Base-by-base conservation (phyloP, 257 asterid genomes). In the Anisodus tanguticus region DNA sequence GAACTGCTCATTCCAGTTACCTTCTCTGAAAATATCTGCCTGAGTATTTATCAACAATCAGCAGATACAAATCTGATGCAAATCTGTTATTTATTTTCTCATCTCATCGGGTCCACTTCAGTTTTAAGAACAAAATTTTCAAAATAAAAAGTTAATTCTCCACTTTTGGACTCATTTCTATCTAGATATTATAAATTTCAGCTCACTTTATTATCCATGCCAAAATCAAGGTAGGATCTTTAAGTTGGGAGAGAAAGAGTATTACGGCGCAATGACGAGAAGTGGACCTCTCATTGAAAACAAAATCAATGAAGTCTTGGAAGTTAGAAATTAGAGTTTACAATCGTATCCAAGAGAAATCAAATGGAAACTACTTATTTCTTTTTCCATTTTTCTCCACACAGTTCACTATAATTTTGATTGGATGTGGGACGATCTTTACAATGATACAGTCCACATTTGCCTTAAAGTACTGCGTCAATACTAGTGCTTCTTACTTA, bases 211-310 rank as follows among this genome's bases (percentile, higher is more conserved):
- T 35, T 3, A 13, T 17, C 47, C 74, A 66, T 66, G 74, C 74
- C 74, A 66, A 66, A 64, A 35, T 66, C 74, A 66, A 66, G 72
- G 19, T 66, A 12, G 3, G 74, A 35, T 68, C 26, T 39, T 68
- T 39, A 39, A 39, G 53, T 15, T 39, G 26, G 26, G 51, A 15
- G 3, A 6, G 49, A 45, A 7, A 54, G 59, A 39, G 53, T 39
- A 15, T 37, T 39, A 37, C 8, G 0, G 16, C 3, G 3, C 3
- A 15, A 68, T 68, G 77, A 68, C 3, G 0, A 68, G 43, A 39
- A 68, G 13, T 68, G 51, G 53, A 39, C 53, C 53, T 10, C 77
- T 68, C 7, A 39, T 68, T 68, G 51, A 68, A 37, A 68, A 45
- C 53, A 39, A 68, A 37, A 68, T 15, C 53, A 68, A 15, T 15